These are phyloP conservation scores for Naganishia vaughanmartiniae DNA, from an alignment of 768 basidiomycete species.

Conservation along the genomic window DNA sequence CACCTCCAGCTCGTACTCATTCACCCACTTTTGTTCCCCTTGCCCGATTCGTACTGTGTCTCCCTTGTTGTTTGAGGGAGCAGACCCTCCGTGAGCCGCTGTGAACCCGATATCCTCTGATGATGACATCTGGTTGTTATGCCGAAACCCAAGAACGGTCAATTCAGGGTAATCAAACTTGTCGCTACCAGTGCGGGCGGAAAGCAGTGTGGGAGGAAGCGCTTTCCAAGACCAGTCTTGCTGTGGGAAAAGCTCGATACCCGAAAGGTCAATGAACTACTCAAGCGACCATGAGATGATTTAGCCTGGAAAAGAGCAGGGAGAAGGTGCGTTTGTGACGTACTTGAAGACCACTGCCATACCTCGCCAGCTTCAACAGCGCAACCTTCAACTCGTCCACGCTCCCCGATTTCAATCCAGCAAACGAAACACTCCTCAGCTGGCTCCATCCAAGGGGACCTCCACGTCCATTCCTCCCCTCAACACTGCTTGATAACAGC, in stretches of 20 bases:
- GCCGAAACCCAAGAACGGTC: neutral
- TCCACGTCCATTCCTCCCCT: neutral
- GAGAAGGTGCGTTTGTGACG: neutral
- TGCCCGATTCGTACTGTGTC: neutral
- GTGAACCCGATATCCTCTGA: no score
- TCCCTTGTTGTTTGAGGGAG: neutral
- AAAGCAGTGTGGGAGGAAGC: constrained; percentile 7
- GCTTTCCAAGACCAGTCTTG: neutral
- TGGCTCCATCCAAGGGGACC: neutral
- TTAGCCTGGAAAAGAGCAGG: neutral
- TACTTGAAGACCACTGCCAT: constrained; percentile 9
- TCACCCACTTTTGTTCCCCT: neutral
- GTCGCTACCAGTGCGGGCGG: neutral
- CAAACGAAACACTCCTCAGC: constrained; percentile 7
- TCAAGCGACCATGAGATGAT: neutral
- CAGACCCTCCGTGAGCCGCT: no score
- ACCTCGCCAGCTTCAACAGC: constrained; percentile 13
- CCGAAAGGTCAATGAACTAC: constrained; percentile 17
- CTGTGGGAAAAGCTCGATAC: constrained; percentile 2
- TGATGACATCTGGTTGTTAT: neutral
- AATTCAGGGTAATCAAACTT: neutral
- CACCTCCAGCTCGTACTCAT: neutral
- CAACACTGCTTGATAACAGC: neutral
- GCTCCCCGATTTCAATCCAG: constrained; percentile 3
- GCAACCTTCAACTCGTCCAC: constrained; percentile 19